These are phyloP conservation scores for Margaritispora aquatica DNA, from an alignment of 495 filamentous ascomycete species.

Conservation along the genomic window DNA sequence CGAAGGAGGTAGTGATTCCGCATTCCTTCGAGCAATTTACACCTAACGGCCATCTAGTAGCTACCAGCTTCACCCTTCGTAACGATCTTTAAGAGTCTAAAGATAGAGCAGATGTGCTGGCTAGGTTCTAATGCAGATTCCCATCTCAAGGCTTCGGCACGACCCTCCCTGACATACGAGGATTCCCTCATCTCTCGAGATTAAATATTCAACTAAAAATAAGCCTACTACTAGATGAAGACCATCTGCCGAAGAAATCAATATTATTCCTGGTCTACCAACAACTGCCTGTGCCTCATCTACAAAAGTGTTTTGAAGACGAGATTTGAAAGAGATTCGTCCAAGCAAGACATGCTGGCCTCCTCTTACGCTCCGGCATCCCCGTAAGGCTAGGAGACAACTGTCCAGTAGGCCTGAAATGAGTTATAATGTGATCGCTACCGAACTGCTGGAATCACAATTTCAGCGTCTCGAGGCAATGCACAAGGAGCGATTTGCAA, in stretches of 20 bases:
- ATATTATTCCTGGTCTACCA: neutral
- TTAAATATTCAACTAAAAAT: neutral
- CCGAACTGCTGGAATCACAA: neutral
- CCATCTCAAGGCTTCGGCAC: neutral
- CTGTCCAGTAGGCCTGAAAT: neutral
- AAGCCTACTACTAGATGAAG: neutral
- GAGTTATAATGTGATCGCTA: neutral
- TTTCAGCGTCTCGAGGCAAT: neutral
- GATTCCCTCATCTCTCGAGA: too few species aligned
- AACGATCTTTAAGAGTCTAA: too few species aligned
- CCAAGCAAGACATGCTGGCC: neutral
- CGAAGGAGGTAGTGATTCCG: neutral
- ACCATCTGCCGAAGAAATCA: neutral
- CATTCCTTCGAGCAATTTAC: neutral
- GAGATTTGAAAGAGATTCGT: neutral
- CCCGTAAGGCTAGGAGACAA: neutral
- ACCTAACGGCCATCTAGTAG: neutral
- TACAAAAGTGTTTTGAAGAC: neutral
- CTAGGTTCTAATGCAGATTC: neutral
- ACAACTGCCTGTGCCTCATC: neutral
- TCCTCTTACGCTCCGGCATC: neutral
- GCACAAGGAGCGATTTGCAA: neutral
- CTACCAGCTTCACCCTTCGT: neutral
- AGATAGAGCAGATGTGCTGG: neutral
- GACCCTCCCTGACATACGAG: too few species aligned